Evolutionary conservation across 2,329 filamentous ascomycete genomes (phyloP).

Genomic region (Colletotrichum sp.): DNA sequence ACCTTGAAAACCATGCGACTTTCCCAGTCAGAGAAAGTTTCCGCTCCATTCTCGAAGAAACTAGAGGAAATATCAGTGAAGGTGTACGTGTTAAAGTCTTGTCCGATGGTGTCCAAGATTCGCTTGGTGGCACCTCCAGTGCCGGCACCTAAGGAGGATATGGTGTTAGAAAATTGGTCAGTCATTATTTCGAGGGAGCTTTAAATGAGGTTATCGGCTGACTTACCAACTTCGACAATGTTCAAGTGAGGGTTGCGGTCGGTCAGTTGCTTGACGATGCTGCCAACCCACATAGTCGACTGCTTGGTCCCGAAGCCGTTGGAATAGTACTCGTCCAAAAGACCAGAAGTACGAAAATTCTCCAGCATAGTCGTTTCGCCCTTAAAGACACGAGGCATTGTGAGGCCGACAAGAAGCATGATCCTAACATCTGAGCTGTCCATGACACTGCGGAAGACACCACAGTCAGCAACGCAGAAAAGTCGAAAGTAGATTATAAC

Average conservation of each 20-base stretch:
- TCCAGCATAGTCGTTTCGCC: constrained; percentile 40
- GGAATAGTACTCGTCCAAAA: constrained; percentile 32
- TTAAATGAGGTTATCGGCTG: too few species aligned
- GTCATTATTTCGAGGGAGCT: too few species aligned
- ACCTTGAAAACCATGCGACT: constrained; percentile 21
- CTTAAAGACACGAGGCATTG: constrained; percentile 34
- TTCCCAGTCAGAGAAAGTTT: constrained; percentile 23
- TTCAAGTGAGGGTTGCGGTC: background rate
- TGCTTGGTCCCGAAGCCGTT: constrained; percentile 24
- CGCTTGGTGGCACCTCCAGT: constrained; percentile 35
- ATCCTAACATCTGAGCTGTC: background rate
- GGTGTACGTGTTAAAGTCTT: constrained; percentile 19
- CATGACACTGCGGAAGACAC: background rate
- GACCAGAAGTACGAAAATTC: constrained; percentile 28
- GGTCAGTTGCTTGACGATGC: constrained; percentile 32
- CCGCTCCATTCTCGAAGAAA: constrained; percentile 26
- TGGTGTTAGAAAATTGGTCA: too few species aligned
- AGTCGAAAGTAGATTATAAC: too few species aligned
- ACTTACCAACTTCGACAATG: background rate
- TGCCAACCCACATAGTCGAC: constrained; percentile 37
- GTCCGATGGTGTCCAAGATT: constrained; percentile 6
- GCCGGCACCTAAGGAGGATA: constrained; percentile 37
- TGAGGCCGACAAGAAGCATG: background rate
- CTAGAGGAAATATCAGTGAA: constrained; percentile 27
- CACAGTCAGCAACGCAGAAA: too few species aligned